Evolutionary conservation across 257 asterid species (phyloP), one percentile per base, ranked within the genome.

Genomic region (Jacaranda copaia): DNA sequence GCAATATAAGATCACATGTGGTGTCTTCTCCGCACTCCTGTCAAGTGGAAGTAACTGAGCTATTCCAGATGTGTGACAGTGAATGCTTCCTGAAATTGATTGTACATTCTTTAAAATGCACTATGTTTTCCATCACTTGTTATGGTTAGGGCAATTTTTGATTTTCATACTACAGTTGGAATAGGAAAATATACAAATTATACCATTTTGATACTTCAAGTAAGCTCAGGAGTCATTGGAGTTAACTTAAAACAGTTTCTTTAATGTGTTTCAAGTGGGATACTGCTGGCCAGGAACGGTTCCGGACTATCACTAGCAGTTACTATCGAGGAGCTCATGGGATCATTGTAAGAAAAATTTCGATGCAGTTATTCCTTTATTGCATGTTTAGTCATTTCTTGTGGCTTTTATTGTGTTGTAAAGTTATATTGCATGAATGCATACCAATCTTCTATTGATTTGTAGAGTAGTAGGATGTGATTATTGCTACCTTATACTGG

Each of bases 291-390:
- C 98, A 94, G 88, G 98, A 94, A 82, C 93, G 98, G 46, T 94
- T 94, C 81, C 87, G 98, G 83, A 94, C 98, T 39, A 94, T 94
- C 87, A 94, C 98, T 46, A 94, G 98, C 96, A 94, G 98, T 84
- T 94, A 94, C 78, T 94, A 94, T 79, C 92, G 98, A 64, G 98
- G 98, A 84, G 98, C 98, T 70, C 98, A 94, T 71, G 98, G 98
- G 82, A 94, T 94, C 72, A 92, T 92, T 74, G 98, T 94, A 89
- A 94, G 97, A 72, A 74, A 25, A 61, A 74, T 71, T 43, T 82
- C 19, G 5, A 20, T 73, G 19, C 35, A 70, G 49, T 68, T 78
- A 62, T 45, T 77, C 66, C 11, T 65, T 72, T 46, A 70, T 48
- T 45, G 40, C 64, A 20, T 59, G 61, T 75, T 60, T 42, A n/a